These are phyloP conservation scores for Suillus subluteus DNA, from an alignment of 768 basidiomycete genomes.

Conservation along the genomic window DNA sequence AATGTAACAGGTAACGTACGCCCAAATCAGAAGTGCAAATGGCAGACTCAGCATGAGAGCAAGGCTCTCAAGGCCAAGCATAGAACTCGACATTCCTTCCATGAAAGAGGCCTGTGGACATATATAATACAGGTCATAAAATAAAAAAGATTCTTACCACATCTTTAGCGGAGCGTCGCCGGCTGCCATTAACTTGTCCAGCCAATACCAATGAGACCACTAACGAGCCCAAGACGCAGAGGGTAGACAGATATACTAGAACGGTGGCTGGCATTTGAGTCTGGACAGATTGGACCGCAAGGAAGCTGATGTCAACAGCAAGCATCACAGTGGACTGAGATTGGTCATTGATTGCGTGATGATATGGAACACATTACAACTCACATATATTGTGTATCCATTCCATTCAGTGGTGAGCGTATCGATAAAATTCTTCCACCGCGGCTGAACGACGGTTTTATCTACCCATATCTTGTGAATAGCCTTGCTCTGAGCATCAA, in stretches of 20 bases:
- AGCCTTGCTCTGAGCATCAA: constrained; percentile 43
- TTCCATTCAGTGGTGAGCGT: constrained; percentile 50
- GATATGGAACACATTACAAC: constrained; percentile 15
- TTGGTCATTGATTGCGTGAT: neutral
- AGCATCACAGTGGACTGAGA: constrained; percentile 17
- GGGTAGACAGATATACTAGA: constrained; percentile 11
- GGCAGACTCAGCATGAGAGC: constrained; percentile 29
- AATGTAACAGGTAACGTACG: no score
- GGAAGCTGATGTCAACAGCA: constrained; percentile 16
- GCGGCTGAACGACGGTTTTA: constrained; percentile 37
- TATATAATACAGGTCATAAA: neutral
- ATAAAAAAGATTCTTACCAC: constrained; percentile 7
- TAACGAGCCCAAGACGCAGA: constrained; percentile 8
- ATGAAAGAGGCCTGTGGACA: constrained; percentile 6
- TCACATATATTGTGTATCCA: constrained; percentile 50
- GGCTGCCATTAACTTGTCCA: constrained; percentile 22
- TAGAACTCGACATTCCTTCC: neutral
- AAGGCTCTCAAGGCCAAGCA: constrained; percentile 16
- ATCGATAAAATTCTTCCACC: constrained; percentile 44
- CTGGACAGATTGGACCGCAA: neutral
- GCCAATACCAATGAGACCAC: constrained; percentile 5
- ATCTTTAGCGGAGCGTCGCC: constrained; percentile 9
- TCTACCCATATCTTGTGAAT: constrained; percentile 52
- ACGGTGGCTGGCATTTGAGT: neutral
- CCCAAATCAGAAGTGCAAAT: no score